A percentile compares a stretch with the other conserved stretches of the same genome.
phyloP scores from a whole-genome alignment of 257 asterid genomes.

The Lycium ferocissimum region DNA sequence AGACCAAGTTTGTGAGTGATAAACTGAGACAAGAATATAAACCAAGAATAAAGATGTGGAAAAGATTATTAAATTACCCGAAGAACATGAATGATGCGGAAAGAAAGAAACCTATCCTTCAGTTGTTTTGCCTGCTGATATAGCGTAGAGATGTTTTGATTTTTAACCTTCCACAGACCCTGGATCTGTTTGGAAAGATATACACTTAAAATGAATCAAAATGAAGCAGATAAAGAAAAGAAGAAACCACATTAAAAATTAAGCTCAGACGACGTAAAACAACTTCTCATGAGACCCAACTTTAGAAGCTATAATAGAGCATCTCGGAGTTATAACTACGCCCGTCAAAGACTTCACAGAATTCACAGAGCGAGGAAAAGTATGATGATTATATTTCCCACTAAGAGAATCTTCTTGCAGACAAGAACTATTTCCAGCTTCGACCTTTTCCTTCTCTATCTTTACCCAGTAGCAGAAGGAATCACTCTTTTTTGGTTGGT shows the following conservation, averaged over 20 bases:
- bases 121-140: slow-evolving; percentile 74
- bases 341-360: background rate
- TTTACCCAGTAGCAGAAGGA: background rate
- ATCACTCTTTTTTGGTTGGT: background rate
- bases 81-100: slow-evolving; percentile 71
- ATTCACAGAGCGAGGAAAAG: background rate
- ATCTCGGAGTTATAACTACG: background rate
- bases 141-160: slow-evolving; percentile 67
- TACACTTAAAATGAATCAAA: slow-evolving; percentile 14
- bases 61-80: slow-evolving; percentile 56
- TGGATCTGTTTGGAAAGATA: slow-evolving; percentile 59
- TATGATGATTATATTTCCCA: slow-evolving; percentile 1
- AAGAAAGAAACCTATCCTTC: slow-evolving; percentile 71
- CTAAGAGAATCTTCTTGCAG: background rate
- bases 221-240: slow-evolving; percentile 2
- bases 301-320: background rate
- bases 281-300: background rate
- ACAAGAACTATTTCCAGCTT: background rate
- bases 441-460: background rate
- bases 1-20: background rate
- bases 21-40: background rate
- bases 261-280: background rate
- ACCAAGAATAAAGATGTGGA: background rate
- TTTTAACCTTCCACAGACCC: slow-evolving; percentile 88
- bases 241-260: background rate